Percentiles rank a stretch among this genome's conserved stretches.
phyloP scores from a whole-genome alignment of 2,329 filamentous ascomycete species.

The Nothopassalora personata region DNA sequence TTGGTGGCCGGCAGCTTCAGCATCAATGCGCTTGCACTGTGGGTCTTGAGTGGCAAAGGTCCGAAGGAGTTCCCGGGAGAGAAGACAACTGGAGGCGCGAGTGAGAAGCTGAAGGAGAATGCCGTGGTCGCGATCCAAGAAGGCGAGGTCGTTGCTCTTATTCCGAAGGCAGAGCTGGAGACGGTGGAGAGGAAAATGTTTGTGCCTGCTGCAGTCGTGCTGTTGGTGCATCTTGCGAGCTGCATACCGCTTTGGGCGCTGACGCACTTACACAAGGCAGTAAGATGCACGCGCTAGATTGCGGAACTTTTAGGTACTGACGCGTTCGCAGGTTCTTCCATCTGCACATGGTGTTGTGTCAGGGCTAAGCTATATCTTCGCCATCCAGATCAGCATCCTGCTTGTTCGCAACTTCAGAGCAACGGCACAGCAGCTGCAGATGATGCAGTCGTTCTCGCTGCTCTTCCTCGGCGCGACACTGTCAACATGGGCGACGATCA shows the following conservation, averaged over 20 bases:
- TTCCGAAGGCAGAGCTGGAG: constrained; percentile 36
- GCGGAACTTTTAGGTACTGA: not conserved
- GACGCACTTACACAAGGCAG: constrained; percentile 63
- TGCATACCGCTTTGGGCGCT: constrained; percentile 81
- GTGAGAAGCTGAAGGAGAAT: constrained; percentile 31
- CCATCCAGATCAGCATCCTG: constrained; percentile 21
- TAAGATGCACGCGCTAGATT: constrained; percentile 44
- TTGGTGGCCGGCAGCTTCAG: constrained; percentile 89
- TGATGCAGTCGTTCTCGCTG: constrained; percentile 88
- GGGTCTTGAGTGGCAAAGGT: constrained; percentile 71
- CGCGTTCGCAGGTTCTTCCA: constrained; percentile 42
- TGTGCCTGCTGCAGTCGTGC: constrained; percentile 67
- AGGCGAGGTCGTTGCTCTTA: constrained; percentile 33
- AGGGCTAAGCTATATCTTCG: constrained; percentile 37
- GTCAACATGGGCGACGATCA: constrained; percentile 86
- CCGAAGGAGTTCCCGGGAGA: constrained; percentile 30
- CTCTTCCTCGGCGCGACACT: constrained; percentile 87
- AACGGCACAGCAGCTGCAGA: constrained; percentile 60
- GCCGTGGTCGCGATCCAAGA: constrained; percentile 35
- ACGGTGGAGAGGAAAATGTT: constrained; percentile 61
- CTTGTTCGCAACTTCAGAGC: constrained; percentile 15
- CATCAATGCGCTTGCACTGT: constrained; percentile 90
- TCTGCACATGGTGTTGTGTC: constrained; percentile 42
- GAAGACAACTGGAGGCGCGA: constrained; percentile 18
- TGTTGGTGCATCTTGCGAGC: constrained; percentile 68